A percentile compares a stretch with the other conserved stretches of the same genome.
Evolutionary conservation across 768 basidiomycete genomes (phyloP).

Genomic region (Suillus subaureus): DNA sequence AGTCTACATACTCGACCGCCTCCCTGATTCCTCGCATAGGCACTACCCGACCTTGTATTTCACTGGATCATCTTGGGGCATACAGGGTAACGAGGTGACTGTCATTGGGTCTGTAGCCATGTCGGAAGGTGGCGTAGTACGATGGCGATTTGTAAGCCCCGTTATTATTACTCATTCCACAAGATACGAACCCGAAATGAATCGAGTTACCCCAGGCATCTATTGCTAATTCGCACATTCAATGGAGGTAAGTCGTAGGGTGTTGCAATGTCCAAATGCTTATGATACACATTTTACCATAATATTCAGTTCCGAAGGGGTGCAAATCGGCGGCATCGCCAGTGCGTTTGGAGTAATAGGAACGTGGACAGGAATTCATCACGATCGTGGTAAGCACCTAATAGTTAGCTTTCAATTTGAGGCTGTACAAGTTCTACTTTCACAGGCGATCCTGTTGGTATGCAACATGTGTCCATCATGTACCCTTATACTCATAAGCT

Average conservation of each 20-base stretch:
- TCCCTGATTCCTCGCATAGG: slow-evolving; percentile 24
- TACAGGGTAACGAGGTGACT: slow-evolving; percentile 43
- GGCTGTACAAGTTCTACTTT: neutral
- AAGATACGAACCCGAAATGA: slow-evolving; percentile 13
- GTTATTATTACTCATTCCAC: slow-evolving; percentile 1
- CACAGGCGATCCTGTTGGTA: slow-evolving; percentile 67
- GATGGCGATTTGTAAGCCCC: slow-evolving; percentile 61
- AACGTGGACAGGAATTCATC: slow-evolving; percentile 64
- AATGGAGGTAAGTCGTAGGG: slow-evolving; percentile 55
- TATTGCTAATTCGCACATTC: slow-evolving; percentile 51
- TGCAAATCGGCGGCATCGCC: slow-evolving; percentile 65
- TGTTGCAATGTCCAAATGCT: neutral
- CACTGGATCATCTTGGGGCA: slow-evolving; percentile 45
- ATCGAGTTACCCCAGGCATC: slow-evolving; percentile 44
- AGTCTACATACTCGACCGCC: slow-evolving; percentile 22
- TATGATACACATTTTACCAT: slow-evolving; percentile 6
- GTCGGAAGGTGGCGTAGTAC: slow-evolving; percentile 46
- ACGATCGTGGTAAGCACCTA: slow-evolving; percentile 49
- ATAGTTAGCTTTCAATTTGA: neutral
- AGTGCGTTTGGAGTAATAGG: slow-evolving; percentile 71
- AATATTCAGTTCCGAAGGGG: slow-evolving; percentile 59
- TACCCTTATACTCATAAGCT: slow-evolving; percentile 4
- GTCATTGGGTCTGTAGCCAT: slow-evolving; percentile 55
- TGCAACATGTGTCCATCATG: slow-evolving; percentile 18
- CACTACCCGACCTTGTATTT: slow-evolving; percentile 50